Base-by-base conservation (phyloP, 495 filamentous ascomycete species). In the Penicillium bialowiezense region DNA sequence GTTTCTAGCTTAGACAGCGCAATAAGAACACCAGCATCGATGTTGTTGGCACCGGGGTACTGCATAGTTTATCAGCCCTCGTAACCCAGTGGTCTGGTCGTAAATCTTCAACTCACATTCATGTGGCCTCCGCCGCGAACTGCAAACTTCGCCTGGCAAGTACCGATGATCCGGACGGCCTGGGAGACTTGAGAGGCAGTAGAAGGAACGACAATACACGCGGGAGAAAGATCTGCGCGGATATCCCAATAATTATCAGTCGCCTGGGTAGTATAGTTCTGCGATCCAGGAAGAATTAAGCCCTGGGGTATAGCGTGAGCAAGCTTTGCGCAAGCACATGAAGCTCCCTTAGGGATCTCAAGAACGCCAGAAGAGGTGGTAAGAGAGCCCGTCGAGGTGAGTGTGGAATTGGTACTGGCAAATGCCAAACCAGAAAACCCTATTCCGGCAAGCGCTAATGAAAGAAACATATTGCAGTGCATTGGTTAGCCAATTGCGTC, bases 101-200 rank as follows among this genome's bases (percentile, higher is more conserved):
- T n/a, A n/a, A n/a, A n/a, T n/a, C n/a, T n/a, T n/a, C n/a, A n/a
- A 10, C 63, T 50, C 38, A 57, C 64, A 42, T 62, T 64, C 64
- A 64, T 64, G 29, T 67, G 61, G 1, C 72, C 69, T 23, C 64
- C 71, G 26, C 64, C 59, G 23, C 64, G 62, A 17, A 74, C 54
- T 1, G 71, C 70, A 55, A 74, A 71, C 7, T 54, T 56, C 10
- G 69, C 65, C 37, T 56, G 23, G 40, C 58, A 62, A 0, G 33
- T 14, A 3, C 18, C 28, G 7, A 68, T 47, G 1, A 61, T 48
- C 18, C 50, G 32, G 8, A 65, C 35, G 0, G 59, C 63, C 3
- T 52, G 40, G 12, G 63, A 46, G 10, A 73, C 63, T 20, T 68
- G 59, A 33, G 60, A 26, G 2, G 60, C 59, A 0, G 42, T 51